Conservation (phyloP, 2,329 filamentous ascomycete species). For the Arthrobotrys pseudoclavata region DNA sequence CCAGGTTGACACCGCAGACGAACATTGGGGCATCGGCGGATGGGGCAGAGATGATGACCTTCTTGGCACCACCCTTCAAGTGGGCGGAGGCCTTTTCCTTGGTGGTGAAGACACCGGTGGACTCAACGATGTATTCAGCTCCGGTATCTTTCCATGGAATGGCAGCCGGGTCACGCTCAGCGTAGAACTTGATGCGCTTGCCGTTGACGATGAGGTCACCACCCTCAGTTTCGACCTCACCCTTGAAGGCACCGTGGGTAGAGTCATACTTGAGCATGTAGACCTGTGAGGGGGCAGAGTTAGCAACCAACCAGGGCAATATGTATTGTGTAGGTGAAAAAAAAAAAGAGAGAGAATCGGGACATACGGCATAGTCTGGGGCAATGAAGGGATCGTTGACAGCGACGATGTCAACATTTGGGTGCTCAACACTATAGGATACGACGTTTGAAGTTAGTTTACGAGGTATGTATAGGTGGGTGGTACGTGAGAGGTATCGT, state of each 20-base stretch:
- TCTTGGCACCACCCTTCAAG: constrained; percentile 97
- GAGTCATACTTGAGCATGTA: constrained; percentile 99
- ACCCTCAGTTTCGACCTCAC: constrained; percentile 80
- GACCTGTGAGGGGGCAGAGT: constrained; percentile 72
- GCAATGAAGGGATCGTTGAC: constrained; percentile 99
- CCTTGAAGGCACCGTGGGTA: constrained; percentile 97
- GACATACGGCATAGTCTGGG: constrained; percentile 92
- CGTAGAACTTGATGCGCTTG: constrained; percentile 96
- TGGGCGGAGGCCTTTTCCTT: constrained; percentile 94
- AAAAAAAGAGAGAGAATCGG: constrained; percentile 2
- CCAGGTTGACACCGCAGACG: constrained; percentile 99
- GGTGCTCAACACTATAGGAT: constrained; percentile 78
- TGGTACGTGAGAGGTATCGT: neutral
- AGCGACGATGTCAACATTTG: constrained; percentile 90
- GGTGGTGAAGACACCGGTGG: constrained; percentile 99
- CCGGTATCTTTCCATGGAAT: constrained; percentile 92
- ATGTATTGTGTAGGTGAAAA: neutral
- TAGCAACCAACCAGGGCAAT: too few species aligned
- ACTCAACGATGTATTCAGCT: constrained; percentile 95
- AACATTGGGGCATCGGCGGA: constrained; percentile 99
- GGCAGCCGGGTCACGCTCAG: constrained; percentile 86
- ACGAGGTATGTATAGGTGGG: neutral
- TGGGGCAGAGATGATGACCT: constrained; percentile 83
- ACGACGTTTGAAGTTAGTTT: constrained; percentile 30
- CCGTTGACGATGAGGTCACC: constrained; percentile 82